Conservation (phyloP, 2,329 filamentous ascomycete species). For the Eutypella sp. region DNA sequence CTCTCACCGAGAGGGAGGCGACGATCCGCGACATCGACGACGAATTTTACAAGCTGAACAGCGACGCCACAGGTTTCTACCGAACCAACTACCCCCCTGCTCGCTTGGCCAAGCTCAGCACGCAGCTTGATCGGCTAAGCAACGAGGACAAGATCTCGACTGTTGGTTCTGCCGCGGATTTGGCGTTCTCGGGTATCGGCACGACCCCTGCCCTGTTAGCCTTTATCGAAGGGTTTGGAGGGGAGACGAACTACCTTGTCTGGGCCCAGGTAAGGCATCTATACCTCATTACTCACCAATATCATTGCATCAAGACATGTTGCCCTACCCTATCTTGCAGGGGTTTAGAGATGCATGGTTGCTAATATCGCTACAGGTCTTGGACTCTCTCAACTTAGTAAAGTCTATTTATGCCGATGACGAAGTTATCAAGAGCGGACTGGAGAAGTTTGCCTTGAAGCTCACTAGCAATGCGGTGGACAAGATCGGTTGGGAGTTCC, state of each 20-base stretch:
- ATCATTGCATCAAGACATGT: background rate
- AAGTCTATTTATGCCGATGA: constrained; percentile 83
- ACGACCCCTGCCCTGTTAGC: constrained; percentile 77
- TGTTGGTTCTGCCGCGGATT: constrained; percentile 81
- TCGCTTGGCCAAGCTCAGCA: constrained; percentile 74
- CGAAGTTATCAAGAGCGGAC: constrained; percentile 61
- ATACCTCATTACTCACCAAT: background rate
- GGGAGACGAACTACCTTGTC: constrained; percentile 80
- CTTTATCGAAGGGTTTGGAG: constrained; percentile 77
- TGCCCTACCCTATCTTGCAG: background rate
- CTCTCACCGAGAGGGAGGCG: constrained; percentile 71
- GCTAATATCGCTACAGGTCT: constrained; percentile 11
- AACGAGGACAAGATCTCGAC: constrained; percentile 90
- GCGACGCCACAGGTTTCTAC: constrained; percentile 82
- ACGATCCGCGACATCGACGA: constrained; percentile 70
- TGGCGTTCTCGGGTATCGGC: constrained; percentile 82
- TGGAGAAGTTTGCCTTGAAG: constrained; percentile 75
- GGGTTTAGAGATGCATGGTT: background rate
- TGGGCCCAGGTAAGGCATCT: constrained; percentile 67
- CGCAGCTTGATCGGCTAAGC: constrained; percentile 68
- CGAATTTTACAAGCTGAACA: constrained; percentile 91
- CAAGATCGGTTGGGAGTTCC: constrained; percentile 80
- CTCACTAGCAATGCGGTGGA: constrained; percentile 71
- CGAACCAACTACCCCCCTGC: constrained; percentile 88
- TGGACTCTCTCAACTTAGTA: constrained; percentile 69